Evolutionary conservation across 805 yeast species (phyloP).

Genomic region (Cyberlindnera samutprakarnensis): DNA sequence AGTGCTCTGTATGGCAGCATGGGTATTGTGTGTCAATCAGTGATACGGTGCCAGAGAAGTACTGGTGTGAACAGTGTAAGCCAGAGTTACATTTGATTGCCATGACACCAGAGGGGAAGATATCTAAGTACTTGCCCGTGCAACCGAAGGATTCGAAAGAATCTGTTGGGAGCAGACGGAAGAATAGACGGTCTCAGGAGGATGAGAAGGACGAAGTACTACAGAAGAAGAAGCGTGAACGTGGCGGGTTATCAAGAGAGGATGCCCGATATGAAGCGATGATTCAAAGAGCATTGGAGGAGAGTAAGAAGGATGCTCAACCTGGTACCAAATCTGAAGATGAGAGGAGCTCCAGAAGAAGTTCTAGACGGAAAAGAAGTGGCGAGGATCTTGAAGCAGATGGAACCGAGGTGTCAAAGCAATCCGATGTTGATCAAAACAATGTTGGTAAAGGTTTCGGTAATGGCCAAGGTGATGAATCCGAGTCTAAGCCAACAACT

Average conservation of each 20-base stretch:
- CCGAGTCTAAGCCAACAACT: too few species aligned
- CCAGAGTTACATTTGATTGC: constrained; percentile 71
- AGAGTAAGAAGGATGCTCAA: constrained; percentile 29
- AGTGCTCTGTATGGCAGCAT: constrained; percentile 95
- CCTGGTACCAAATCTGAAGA: constrained; percentile 3
- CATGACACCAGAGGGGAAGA: constrained; percentile 39
- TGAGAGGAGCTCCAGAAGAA: constrained; percentile 7
- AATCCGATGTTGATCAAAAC: background rate
- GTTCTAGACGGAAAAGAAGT: constrained; percentile 3
- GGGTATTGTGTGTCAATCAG: constrained; percentile 89
- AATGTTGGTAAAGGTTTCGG: constrained; percentile 3
- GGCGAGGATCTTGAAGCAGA: constrained; percentile 1
- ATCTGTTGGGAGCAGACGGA: constrained; percentile 15
- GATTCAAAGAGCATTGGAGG: constrained; percentile 33
- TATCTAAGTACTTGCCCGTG: constrained; percentile 42
- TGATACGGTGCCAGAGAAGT: constrained; percentile 80
- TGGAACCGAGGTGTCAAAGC: background rate
- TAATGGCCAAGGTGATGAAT: background rate
- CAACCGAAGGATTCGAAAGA: constrained; percentile 22
- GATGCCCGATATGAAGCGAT: constrained; percentile 36
- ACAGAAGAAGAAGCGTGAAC: constrained; percentile 24
- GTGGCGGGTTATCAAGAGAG: constrained; percentile 34
- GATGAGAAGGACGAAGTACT: constrained; percentile 8
- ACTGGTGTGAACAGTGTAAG: constrained; percentile 89
- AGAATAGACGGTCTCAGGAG: constrained; percentile 4